A percentile compares a stretch with the other conserved stretches of the same genome.
These are phyloP conservation scores for Poronia punctata DNA, from an alignment of 495 filamentous ascomycete species.

Conservation along the genomic window DNA sequence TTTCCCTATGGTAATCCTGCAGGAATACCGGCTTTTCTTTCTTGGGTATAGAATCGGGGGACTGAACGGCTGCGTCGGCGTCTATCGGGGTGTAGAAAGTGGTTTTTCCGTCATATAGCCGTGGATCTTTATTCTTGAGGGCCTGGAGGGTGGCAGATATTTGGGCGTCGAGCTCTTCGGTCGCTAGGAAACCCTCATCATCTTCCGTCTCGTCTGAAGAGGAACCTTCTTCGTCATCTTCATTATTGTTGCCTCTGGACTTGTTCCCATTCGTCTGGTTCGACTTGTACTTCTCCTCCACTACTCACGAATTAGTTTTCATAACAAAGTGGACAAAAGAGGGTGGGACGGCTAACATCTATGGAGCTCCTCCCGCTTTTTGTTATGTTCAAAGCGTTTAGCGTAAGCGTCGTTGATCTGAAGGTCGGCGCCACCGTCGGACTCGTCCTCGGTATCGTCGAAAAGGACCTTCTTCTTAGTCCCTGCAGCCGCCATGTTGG, in stretches of 20 bases:
- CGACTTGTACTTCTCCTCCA: constrained; percentile 83
- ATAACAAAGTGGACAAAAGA: background rate
- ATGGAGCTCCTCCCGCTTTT: constrained; percentile 86
- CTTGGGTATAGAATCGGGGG: constrained; percentile 34
- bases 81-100: constrained; percentile 70
- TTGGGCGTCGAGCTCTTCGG: constrained; percentile 73
- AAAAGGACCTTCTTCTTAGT: constrained; percentile 27
- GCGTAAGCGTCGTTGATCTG: constrained; percentile 91
- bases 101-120: constrained; percentile 72
- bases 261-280: constrained; percentile 19
- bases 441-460: constrained; percentile 41
- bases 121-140: constrained; percentile 81
- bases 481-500: constrained; percentile 20
- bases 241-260: constrained; percentile 37
- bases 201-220: constrained; percentile 78
- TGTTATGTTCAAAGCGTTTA: constrained; percentile 87
- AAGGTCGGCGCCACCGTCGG: constrained; percentile 51
- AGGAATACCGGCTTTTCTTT: constrained; percentile 81
- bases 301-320: constrained; percentile 34
- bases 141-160: constrained; percentile 79
- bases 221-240: constrained; percentile 48
- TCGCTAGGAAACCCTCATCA: constrained; percentile 77
- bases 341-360: constrained; percentile 53
- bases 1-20: constrained; percentile 83
- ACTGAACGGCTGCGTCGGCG: constrained; percentile 31